Conservation (phyloP, 139 green algal genomes). For the Chlamydomonas asymmetrica region DNA sequence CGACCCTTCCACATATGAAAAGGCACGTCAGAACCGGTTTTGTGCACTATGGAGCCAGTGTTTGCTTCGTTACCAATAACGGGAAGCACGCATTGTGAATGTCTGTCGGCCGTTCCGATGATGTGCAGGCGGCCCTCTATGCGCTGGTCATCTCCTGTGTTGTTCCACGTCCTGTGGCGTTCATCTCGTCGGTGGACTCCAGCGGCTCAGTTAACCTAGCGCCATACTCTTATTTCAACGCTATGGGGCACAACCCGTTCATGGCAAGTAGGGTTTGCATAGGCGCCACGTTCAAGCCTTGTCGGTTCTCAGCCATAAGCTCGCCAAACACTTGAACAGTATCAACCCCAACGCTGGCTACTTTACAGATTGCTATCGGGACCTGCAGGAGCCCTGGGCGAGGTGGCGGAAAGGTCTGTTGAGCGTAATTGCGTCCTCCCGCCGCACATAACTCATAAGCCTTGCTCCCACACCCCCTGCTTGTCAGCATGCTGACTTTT, state of each 20-base stretch:
- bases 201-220: constrained; percentile 64
- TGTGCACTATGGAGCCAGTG: too few species aligned
- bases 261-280: constrained; percentile 15
- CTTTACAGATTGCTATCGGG: too few species aligned
- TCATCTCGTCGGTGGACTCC: constrained; percentile 68
- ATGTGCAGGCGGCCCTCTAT: constrained; percentile 50
- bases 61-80: neutral
- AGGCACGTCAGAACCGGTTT: neutral
- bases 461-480: too few species aligned
- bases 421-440: too few species aligned
- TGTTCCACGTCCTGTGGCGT: constrained; percentile 83
- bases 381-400: too few species aligned
- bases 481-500: too few species aligned
- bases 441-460: too few species aligned
- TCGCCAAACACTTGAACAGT: too few species aligned
- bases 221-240: constrained; percentile 91
- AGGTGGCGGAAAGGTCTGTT: too few species aligned
- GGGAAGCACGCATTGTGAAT: neutral
- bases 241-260: constrained; percentile 63
- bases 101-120: constrained; percentile 24
- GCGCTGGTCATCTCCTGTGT: constrained; percentile 81
- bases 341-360: too few species aligned
- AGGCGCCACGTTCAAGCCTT: neutral
- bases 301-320: too few species aligned
- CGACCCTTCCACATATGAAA: neutral